Percentiles rank a stretch among this genome's conserved stretches.
Conservation (phyloP, 139 green algal genomes). For the Chlamydomonas eustigma region DNA sequence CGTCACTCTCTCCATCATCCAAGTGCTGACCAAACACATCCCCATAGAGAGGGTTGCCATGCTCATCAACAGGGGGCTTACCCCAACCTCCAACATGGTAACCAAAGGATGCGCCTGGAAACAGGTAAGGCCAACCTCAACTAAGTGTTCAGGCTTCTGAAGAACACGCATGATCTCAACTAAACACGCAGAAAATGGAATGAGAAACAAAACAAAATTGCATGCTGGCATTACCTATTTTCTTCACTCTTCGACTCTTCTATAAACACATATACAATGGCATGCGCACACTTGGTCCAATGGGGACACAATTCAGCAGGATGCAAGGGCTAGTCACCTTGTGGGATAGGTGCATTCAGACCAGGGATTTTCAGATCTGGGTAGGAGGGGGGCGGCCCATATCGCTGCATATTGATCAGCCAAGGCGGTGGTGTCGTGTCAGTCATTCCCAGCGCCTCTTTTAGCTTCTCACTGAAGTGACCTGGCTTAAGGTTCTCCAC, state of each 20-base stretch:
- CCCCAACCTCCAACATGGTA: conserved; percentile 94
- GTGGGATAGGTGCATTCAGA: conserved; percentile 95
- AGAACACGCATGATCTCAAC: too few species aligned
- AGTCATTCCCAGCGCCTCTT: conserved; percentile 81
- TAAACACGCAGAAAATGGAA: too few species aligned
- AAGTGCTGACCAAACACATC: conserved; percentile 89
- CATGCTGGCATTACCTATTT: too few species aligned
- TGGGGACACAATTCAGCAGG: too few species aligned
- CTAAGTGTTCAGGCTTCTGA: too few species aligned
- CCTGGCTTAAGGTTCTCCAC: conserved; percentile 58
- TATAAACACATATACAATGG: too few species aligned
- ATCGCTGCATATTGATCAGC: conserved; percentile 98
- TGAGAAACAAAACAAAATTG: too few species aligned
- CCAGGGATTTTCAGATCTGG: conserved; percentile 79
- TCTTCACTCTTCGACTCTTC: too few species aligned
- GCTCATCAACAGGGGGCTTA: conserved; percentile 94
- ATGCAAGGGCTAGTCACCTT: conserved; percentile 53
- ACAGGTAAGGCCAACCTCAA: background rate
- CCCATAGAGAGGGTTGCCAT: conserved; percentile 91
- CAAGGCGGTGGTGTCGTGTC: conserved; percentile 82
- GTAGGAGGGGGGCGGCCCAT: conserved; percentile 94
- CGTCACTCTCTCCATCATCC: conserved; percentile 45
- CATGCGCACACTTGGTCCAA: too few species aligned
- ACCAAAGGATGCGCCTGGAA: conserved; percentile 69
- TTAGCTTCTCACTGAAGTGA: conserved; percentile 66